Percentiles rank a stretch among this genome's conserved stretches.
Evolutionary conservation across 352 stramenopile species (phyloP).

Genomic region (Pythium insidiosum): DNA sequence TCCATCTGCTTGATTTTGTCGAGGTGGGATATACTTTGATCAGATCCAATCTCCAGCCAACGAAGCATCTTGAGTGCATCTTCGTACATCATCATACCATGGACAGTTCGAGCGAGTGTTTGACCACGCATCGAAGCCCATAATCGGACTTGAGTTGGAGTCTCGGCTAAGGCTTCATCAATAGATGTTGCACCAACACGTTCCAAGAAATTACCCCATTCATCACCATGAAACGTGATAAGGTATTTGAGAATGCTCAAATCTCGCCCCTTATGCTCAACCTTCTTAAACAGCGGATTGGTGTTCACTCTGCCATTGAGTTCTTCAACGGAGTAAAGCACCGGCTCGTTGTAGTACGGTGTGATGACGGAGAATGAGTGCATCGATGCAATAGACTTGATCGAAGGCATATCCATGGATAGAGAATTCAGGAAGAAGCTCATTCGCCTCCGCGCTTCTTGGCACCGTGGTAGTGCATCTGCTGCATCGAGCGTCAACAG

Average conservation of each 20-base stretch:
- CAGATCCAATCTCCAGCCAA: conserved; percentile 83
- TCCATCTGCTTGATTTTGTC: conserved; percentile 89
- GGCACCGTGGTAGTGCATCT: conserved; percentile 73
- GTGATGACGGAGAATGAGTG: conserved; percentile 85
- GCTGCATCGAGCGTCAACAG: conserved; percentile 78
- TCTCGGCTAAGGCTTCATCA: conserved; percentile 73
- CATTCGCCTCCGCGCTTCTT: conserved; percentile 83
- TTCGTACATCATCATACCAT: conserved; percentile 89
- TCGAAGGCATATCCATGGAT: conserved; percentile 82
- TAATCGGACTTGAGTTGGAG: conserved; percentile 73
- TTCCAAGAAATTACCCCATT: conserved; percentile 86
- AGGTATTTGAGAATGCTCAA: conserved; percentile 87
- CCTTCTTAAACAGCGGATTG: conserved; percentile 81
- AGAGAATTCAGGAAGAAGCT: conserved; percentile 87
- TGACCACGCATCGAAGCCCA: conserved; percentile 86
- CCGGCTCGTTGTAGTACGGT: conserved; percentile 86
- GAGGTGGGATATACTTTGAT: conserved; percentile 75
- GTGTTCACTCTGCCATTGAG: conserved; percentile 74
- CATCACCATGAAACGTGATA: conserved; percentile 81
- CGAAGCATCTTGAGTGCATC: conserved; percentile 85
- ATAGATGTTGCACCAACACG: conserved; percentile 67
- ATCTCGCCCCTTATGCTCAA: conserved; percentile 77
- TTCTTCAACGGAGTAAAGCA: conserved; percentile 80
- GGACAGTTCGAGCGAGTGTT: conserved; percentile 78
- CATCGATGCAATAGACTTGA: conserved; percentile 81